Evolutionary conservation across 345 rosid species (phyloP).

Genomic region (Citrus unshiu): DNA sequence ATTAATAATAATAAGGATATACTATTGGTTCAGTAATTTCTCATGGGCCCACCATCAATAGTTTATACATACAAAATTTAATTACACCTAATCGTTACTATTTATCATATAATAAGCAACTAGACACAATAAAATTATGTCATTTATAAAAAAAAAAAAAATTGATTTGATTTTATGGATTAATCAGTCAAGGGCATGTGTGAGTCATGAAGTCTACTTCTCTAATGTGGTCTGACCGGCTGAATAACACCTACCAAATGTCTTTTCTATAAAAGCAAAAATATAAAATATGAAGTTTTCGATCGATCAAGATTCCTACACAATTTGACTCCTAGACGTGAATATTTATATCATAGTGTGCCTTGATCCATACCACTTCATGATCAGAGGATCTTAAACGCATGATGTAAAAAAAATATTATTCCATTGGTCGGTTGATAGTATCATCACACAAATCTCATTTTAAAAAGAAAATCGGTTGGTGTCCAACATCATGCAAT

Average conservation of each 20-base stretch:
- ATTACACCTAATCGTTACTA: neutral
- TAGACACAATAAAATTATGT: too few species aligned
- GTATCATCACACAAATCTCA: neutral
- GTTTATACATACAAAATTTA: too few species aligned
- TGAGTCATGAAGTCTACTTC: too few species aligned
- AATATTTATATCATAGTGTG: neutral
- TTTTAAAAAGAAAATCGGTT: neutral
- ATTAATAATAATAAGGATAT: too few species aligned
- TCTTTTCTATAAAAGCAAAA: neutral
- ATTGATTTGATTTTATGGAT: too few species aligned
- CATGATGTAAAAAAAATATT: neutral
- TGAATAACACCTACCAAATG: too few species aligned
- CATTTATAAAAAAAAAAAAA: too few species aligned
- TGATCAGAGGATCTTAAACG: constrained; percentile 3
- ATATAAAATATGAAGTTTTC: neutral
- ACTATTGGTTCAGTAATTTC: too few species aligned
- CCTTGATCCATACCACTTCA: neutral
- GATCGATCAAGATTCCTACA: neutral
- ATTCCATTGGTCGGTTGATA: neutral
- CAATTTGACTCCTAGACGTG: neutral
- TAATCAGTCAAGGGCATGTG: too few species aligned
- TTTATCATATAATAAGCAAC: neutral
- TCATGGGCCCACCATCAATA: too few species aligned
- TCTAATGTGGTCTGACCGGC: too few species aligned
- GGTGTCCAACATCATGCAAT: neutral